Conservation (phyloP, 306 rosid species). For the Lathyrus tuberosus region DNA sequence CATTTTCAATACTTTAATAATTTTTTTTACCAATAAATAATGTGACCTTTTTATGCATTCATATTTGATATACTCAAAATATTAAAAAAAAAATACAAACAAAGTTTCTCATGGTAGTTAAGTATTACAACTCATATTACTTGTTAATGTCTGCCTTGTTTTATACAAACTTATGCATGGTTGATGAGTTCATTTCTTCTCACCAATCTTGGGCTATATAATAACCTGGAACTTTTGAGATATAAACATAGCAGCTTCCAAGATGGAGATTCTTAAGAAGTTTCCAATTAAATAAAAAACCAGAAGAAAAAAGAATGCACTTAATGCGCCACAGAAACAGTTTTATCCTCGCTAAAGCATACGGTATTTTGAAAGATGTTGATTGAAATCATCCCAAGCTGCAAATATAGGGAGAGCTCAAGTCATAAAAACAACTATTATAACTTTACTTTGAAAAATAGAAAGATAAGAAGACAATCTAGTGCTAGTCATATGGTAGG, state of each 20-base stretch:
- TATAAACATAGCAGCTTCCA: conserved; percentile 31
- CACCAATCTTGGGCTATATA: conserved; percentile 24
- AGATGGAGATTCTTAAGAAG: conserved; percentile 24
- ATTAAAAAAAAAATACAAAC: conserved; percentile 2
- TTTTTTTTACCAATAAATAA: not conserved
- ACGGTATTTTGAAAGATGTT: conserved; percentile 65
- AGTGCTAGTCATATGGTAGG: too few species aligned
- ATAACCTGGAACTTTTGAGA: conserved; percentile 6
- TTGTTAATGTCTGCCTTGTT: conserved; percentile 21
- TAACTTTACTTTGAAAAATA: too few species aligned
- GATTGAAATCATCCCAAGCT: conserved; percentile 75
- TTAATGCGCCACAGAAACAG: conserved; percentile 31
- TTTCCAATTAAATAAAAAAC: conserved; percentile 8
- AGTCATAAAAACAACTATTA: conserved; percentile 34
- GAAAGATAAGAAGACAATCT: too few species aligned
- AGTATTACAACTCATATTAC: conserved; percentile 29
- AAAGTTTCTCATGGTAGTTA: conserved; percentile 26
- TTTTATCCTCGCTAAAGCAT: conserved; percentile 55
- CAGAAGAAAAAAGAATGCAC: conserved; percentile 26
- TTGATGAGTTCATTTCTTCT: conserved; percentile 29
- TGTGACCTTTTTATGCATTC: not conserved
- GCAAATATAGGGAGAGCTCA: conserved; percentile 38
- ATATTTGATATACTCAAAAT: not conserved
- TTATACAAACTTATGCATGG: conserved; percentile 25
- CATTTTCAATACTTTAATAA: not conserved